Evolutionary conservation across 1,139 yeast species (phyloP), one percentile per base, ranked within the genome.

Genomic region (Saccharomyces hybrid): DNA sequence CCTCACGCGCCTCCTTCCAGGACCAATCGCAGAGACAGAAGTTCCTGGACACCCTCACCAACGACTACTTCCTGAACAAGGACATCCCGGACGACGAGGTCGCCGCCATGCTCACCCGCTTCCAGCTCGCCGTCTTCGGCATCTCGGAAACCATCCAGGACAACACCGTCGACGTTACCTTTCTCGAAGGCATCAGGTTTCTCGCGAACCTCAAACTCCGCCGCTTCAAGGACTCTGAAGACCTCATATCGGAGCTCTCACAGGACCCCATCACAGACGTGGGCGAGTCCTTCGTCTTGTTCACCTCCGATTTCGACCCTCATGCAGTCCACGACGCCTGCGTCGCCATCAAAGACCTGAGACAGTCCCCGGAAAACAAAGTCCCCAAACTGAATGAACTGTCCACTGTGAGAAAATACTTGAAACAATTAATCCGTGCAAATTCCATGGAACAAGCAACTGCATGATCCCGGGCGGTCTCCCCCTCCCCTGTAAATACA

Each of bases 81-180:
- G 80, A 81, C 48, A 77, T 75, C 38, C 76, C 79, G 19, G 86
- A 83, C 61, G 80, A 83, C 42, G 76, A 74, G 19, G 83, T 79
- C 55, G 78, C 80, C 71, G 84, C 83, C 56, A 83, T 83, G 66
- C 76, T 90, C 56, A 82, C 83, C 57, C 81, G 97, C 67, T 78
- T 89, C 64, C 95, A 88, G 69, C 82, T 78, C 64, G 91, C 96
- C 0, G 72, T 89, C 41, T 90, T 83, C 67, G 97, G 97, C 24
- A 86, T 89, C 55, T 83, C 82, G 61, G 78, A 81, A 38, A 71
- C 72, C 58, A 73, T 79, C 56, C 77, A 71, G 54, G 77, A 72
- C 49, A 78, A 76, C 56, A 56, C 63, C 16, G 81, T 83, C n/a
- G 86, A 84, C 62, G 78, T 83, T 55, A 75, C 77, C 58, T 85